Base-by-base conservation (phyloP, 257 asterid genomes). In the Ilex asprella region DNA sequence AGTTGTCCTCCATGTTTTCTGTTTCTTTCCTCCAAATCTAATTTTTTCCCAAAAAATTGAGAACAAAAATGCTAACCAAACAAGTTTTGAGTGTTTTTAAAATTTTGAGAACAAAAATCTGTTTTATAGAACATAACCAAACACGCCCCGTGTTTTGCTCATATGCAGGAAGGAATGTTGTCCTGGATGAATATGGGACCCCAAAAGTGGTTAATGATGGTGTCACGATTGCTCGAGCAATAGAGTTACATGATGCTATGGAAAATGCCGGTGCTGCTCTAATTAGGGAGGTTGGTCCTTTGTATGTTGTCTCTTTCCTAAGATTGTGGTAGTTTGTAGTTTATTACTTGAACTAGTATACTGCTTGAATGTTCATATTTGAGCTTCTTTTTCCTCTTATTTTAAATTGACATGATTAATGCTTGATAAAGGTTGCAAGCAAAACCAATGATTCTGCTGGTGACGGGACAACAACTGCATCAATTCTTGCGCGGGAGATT, bases 391-490 rank as follows among this genome's bases (percentile, higher is more conserved):
- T 39, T 70, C 54, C 41, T 21, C 27, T 21, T 21, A 21, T 21
- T 21, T 21, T 27, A 9, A 6, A 31, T 14, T 66, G 59, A 67
- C 56, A 16, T 50, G 30, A 59, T 69, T 61, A 44, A 70, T 69
- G 30, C 60, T 39, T 65, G 61, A 11, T 79, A 63, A 52, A 91
- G 98, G 99, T 92, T 76, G 99, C 99, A 51, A 89, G 97, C 84
- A 92, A 86, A 91, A 92, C 99, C 4, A 92, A 92, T 59, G 99
- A 92, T 74, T 92, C 97, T 62, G 99, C 97, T 60, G 99, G 99
- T 71, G 99, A 92, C 76, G 99, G 99, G 56, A 92, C 97, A 6
- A 92, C 99, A 5, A 92, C 99, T 3, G 96, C 99, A 14, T 76
- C 97, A 12, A 71, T 92, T 63, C 96, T 92, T 76, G 99, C 99